phyloP scores from a whole-genome alignment of 345 rosid genomes.

The Citrus maxima region DNA sequence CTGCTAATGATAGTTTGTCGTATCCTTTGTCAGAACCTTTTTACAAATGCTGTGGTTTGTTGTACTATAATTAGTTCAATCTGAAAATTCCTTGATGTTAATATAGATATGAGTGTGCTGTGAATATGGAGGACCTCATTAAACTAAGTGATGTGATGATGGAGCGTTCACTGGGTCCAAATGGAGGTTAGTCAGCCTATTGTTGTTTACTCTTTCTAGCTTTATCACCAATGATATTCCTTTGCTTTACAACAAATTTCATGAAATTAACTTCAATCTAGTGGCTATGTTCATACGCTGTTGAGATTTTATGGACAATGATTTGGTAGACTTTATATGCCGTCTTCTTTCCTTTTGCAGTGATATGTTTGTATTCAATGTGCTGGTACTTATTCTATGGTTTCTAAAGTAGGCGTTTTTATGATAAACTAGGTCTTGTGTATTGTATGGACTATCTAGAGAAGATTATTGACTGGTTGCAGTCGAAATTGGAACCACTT shows the following conservation, averaged over 20 bases:
- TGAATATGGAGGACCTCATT: slow-evolving; percentile 78
- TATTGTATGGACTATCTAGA: slow-evolving; percentile 91
- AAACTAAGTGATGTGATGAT: slow-evolving; percentile 78
- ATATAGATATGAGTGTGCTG: slow-evolving; percentile 75
- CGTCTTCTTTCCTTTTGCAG: background rate
- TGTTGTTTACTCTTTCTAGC: background rate
- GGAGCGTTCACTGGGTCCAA: slow-evolving; percentile 90
- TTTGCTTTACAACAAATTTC: background rate
- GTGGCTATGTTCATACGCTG: background rate
- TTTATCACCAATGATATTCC: background rate
- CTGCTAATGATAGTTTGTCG: slow-evolving; percentile 86
- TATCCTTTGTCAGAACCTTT: slow-evolving; percentile 40
- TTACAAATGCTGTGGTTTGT: background rate
- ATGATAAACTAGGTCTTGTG: slow-evolving; percentile 50
- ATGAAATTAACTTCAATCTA: background rate
- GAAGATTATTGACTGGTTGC: slow-evolving; percentile 90
- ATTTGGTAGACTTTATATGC: background rate
- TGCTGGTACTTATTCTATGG: background rate
- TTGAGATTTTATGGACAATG: background rate
- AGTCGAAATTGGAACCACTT: slow-evolving; percentile 48
- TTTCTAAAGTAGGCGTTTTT: slow-evolving; percentile 11
- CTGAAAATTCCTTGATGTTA: slow-evolving; percentile 36
- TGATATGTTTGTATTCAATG: background rate
- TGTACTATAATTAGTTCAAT: background rate
- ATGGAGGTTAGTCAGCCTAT: slow-evolving; percentile 56